Evolutionary conservation across 805 yeast genomes (phyloP).

Genomic region (Clavispora fructus): DNA sequence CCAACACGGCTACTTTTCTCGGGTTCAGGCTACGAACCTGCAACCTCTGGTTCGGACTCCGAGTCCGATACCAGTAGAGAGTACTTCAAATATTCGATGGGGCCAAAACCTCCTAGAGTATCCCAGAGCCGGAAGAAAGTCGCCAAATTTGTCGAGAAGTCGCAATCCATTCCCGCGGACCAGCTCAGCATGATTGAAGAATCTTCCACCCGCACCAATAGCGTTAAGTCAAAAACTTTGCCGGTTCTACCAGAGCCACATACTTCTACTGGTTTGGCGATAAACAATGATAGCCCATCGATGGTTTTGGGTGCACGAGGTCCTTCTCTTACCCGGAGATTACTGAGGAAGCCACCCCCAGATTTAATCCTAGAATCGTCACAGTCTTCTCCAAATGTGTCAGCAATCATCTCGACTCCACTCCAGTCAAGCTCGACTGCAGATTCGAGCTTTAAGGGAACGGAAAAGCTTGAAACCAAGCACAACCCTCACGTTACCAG

Average conservation of each 20-base stretch:
- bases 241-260: neutral
- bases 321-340: neutral
- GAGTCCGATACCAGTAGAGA: conserved; percentile 9
- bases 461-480: neutral
- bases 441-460: neutral
- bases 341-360: neutral
- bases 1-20: conserved; percentile 25
- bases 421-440: neutral
- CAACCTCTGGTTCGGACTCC: conserved; percentile 20
- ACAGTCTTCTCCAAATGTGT: neutral
- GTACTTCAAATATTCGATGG: neutral
- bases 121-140: conserved; percentile 21
- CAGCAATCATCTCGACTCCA: neutral
- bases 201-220: conserved; percentile 26
- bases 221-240: conserved; percentile 16
- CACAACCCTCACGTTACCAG: neutral
- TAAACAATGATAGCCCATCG: neutral
- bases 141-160: conserved; percentile 17
- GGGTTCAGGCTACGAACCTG: conserved; percentile 32
- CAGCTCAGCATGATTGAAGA: conserved; percentile 42
- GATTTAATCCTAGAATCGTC: neutral
- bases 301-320: neutral
- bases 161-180: conserved; percentile 22
- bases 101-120: conserved; percentile 24
- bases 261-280: neutral